A percentile compares a stretch with the other conserved stretches of the same genome.
Conservation (phyloP, 148 eudicot species). For the Cornus suecica region DNA sequence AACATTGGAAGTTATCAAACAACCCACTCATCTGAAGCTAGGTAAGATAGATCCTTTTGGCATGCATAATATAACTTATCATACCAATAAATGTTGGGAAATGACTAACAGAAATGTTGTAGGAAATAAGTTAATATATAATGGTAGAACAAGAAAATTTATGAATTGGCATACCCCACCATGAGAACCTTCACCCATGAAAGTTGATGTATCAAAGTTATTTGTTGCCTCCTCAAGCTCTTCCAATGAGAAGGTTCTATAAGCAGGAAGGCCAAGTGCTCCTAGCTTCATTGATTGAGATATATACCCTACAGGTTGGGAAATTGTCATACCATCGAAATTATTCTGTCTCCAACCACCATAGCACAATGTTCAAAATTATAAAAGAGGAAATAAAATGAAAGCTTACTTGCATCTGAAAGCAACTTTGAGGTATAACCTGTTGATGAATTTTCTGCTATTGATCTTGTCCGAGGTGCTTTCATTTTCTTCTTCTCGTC, state of each 20-base stretch:
- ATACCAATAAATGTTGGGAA: not conserved
- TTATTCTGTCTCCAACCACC: not conserved
- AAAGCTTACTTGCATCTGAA: slow-evolving; percentile 67
- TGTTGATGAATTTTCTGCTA: slow-evolving; percentile 49
- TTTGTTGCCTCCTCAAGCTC: slow-evolving; percentile 91
- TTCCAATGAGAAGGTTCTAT: slow-evolving; percentile 70
- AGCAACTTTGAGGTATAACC: slow-evolving; percentile 53
- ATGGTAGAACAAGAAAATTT: not conserved
- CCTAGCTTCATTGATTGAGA: slow-evolving; percentile 80
- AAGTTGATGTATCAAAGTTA: slow-evolving; percentile 61
- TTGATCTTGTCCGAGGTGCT: slow-evolving; percentile 29
- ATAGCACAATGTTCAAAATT: not conserved
- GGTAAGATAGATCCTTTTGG: not conserved
- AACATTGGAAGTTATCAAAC: not conserved
- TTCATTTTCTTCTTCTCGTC: slow-evolving; percentile 27
- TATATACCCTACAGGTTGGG: slow-evolving; percentile 57
- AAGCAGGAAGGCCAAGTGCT: slow-evolving; percentile 69
- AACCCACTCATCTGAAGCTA: not conserved
- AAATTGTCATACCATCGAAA: not conserved
- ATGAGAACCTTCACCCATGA: slow-evolving; percentile 80
- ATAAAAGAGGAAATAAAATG: not conserved
- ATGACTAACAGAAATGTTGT: not conserved
- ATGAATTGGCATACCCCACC: slow-evolving; percentile 59
- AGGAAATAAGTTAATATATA: not conserved
- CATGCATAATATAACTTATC: not conserved